Base-by-base conservation (phyloP, 2,329 filamentous ascomycete genomes). In the Fonsecaea monophora region DNA sequence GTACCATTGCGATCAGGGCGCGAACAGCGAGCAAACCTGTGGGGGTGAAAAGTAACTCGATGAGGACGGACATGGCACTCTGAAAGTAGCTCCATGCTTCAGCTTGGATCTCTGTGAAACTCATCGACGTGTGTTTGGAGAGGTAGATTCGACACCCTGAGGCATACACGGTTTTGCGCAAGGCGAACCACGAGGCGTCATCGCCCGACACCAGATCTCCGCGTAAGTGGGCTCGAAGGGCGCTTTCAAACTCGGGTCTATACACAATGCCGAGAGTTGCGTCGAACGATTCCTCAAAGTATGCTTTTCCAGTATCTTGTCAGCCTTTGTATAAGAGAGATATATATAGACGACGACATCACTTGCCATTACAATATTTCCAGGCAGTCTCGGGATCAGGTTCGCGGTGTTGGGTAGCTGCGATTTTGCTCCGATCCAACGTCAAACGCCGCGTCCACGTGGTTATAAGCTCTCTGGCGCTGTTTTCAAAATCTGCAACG, bases 111-210 rank as follows among this genome's bases (percentile, higher is more conserved):
- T 65, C 55, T n/a, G 34, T 32, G 57, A 53, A 65, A 21, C 18
- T 32, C 34, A 38, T 38, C 2, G 60, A 54, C 15, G 21, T 6
- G 15, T 45, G 37, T 53, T 45, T 55, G 15, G 42, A 54, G 5
- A 57, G 37, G 21, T 21, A 30, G 8, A 54, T 38, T 25, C 62
- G 55, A 42, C 62, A 65, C 8, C 62, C 62, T 37, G 55, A 32
- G 10, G 62, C 62, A 40, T 59, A 59, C 13, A 64, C 45, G 13
- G 55, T 64, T 25, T 64, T 64, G 25, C 62, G 53, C 13, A 64
- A 30, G 38, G 62, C 62, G n/a, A 50, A 50, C 62, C 53, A 64
- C 4, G 62, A 18, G n/a, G 62, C 25, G n/a, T 64, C 62, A 7
- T 53, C 55, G 4, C n/a, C 37, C 4, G 21, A 53, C 21, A 25